phyloP scores from a whole-genome alignment of 352 stramenopile species.

The Phytopythium ostracodes region DNA sequence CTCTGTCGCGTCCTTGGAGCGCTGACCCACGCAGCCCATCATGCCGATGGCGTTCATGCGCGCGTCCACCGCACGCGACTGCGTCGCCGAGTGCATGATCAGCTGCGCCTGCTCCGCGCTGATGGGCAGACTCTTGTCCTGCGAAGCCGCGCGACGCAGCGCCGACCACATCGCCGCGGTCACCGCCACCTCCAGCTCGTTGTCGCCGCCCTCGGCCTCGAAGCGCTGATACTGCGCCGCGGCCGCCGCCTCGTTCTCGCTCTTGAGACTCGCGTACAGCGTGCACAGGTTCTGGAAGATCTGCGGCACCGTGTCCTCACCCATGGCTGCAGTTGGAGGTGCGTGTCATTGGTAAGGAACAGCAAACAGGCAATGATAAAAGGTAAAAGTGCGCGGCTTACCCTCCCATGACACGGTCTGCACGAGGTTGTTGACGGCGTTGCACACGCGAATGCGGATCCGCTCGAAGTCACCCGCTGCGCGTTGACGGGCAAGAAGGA shows the following conservation, averaged over 20 bases:
- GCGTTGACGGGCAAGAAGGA: neutral
- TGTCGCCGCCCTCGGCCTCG: constrained; percentile 30
- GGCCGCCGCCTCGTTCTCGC: constrained; percentile 20
- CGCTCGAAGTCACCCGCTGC: constrained; percentile 65
- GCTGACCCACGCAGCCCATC: constrained; percentile 73
- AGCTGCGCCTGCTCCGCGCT: constrained; percentile 57
- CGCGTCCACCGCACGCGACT: constrained; percentile 61
- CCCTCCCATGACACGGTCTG: constrained; percentile 51
- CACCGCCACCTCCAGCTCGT: constrained; percentile 64
- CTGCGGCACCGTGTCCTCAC: constrained; percentile 55
- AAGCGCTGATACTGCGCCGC: constrained; percentile 20
- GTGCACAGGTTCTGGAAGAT: constrained; percentile 78
- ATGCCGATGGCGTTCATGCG: constrained; percentile 75
- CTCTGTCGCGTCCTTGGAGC: constrained; percentile 49
- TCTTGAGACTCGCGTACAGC: constrained; percentile 64
- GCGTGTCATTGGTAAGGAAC: neutral
- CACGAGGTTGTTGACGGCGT: constrained; percentile 81
- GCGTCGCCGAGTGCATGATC: constrained; percentile 59
- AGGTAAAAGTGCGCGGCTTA: constrained; percentile 1
- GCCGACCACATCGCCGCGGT: constrained; percentile 73
- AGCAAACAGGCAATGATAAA: neutral
- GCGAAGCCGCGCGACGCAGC: constrained; percentile 48
- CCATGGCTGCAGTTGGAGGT: constrained; percentile 18
- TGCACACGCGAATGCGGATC: constrained; percentile 79
- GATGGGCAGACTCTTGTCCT: constrained; percentile 53